Percentiles rank a stretch among this genome's conserved stretches.
phyloP scores from a whole-genome alignment of 345 rosid species.

The Adansonia digitata region DNA sequence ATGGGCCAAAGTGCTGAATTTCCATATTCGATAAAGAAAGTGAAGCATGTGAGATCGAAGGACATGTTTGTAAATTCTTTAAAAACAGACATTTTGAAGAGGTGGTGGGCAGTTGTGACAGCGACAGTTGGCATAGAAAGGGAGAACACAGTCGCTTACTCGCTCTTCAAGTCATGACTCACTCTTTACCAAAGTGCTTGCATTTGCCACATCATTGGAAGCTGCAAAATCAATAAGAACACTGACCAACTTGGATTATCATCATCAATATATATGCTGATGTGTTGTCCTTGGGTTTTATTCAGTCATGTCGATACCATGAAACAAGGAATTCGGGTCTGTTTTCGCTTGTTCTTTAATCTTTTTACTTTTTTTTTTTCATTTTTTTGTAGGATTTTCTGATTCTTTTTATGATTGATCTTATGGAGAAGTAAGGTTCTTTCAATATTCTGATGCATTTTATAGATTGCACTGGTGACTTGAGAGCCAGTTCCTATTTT shows the following conservation, averaged over 20 bases:
- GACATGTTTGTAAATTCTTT: background rate
- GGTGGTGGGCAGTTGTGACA: conserved; percentile 29
- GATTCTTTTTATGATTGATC: background rate
- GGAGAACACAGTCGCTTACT: background rate
- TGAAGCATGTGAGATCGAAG: background rate
- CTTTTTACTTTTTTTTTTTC: background rate
- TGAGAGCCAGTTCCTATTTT: background rate
- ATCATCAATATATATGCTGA: background rate
- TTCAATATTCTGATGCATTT: background rate
- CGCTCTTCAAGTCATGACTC: conserved; percentile 11
- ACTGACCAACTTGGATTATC: background rate
- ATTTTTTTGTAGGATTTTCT: background rate
- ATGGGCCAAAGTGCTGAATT: conserved; percentile 4
- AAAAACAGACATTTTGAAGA: conserved; percentile 20
- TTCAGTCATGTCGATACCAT: background rate
- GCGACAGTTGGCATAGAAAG: conserved; percentile 31
- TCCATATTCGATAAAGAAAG: background rate
- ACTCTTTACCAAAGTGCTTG: conserved; percentile 8
- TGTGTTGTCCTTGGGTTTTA: background rate
- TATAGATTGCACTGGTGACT: background rate
- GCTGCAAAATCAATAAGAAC: no score
- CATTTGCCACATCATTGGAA: conserved; percentile 20
- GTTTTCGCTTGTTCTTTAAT: background rate
- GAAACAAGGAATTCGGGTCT: background rate
- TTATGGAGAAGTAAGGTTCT: background rate